phyloP scores from a whole-genome alignment of 2,329 filamentous ascomycete genomes.

The Kalaharituber pfeilii region DNA sequence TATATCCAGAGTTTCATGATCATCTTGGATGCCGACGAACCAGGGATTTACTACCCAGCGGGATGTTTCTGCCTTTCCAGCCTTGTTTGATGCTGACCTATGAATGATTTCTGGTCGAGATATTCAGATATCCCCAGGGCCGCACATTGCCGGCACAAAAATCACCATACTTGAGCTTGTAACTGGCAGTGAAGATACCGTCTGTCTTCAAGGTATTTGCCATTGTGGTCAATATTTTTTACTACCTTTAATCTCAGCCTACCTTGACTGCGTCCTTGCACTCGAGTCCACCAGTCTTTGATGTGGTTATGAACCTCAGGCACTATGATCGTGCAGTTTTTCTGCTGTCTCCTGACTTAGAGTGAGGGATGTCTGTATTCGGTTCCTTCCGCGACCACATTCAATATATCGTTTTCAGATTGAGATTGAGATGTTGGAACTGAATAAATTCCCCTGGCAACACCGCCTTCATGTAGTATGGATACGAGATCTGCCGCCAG shows the following conservation, averaged over 20 bases:
- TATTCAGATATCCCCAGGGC: constrained; percentile 1
- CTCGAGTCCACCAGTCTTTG: constrained; percentile 1
- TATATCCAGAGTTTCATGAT: neutral
- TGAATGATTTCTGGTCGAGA: constrained; percentile 3
- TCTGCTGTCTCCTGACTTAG: neutral
- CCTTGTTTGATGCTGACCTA: neutral
- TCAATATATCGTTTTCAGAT: neutral
- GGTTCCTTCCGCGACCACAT: constrained; percentile 1
- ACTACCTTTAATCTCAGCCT: too few species aligned
- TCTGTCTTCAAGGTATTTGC: neutral
- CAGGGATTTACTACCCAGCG: neutral
- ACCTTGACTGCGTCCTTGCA: too few species aligned
- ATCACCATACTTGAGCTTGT: neutral
- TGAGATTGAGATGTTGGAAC: constrained; percentile 8
- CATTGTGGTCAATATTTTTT: neutral
- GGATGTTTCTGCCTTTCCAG: neutral
- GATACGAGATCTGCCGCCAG: constrained; percentile 7
- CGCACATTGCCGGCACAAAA: neutral
- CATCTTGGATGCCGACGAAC: neutral
- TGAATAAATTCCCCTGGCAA: constrained; percentile 2
- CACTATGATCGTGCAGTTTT: constrained; percentile 4
- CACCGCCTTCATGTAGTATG: constrained; percentile 10
- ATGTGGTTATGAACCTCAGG: constrained; percentile 5
- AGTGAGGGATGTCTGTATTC: constrained; percentile 2
- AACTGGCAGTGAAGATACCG: neutral